phyloP scores from a whole-genome alignment of 768 basidiomycete genomes.

The Xerocomellus dryophilus region DNA sequence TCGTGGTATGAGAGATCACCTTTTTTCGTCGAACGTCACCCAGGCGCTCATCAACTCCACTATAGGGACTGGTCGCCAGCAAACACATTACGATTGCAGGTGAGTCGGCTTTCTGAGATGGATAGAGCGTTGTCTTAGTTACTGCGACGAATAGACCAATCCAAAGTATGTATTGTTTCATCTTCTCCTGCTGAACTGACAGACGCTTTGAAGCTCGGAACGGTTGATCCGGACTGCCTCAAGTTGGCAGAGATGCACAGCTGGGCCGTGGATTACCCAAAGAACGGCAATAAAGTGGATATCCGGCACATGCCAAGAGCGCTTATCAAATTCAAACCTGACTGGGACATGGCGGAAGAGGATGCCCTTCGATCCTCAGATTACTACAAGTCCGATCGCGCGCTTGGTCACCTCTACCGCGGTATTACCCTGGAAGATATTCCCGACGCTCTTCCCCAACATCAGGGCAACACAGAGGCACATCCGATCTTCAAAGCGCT shows the following conservation, averaged over 20 bases:
- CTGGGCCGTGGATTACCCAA: slow-evolving; percentile 74
- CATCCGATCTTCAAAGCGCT: background rate
- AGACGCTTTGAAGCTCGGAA: slow-evolving; percentile 46
- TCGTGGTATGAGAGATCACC: slow-evolving; percentile 48
- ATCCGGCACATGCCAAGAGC: slow-evolving; percentile 47
- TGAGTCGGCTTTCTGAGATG: slow-evolving; percentile 26
- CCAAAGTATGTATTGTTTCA: slow-evolving; percentile 42
- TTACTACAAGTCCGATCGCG: slow-evolving; percentile 1
- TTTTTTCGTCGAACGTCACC: background rate
- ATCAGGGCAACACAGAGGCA: background rate
- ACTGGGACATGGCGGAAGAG: slow-evolving; percentile 35
- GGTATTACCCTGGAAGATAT: background rate
- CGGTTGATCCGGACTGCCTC: slow-evolving; percentile 53
- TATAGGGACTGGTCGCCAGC: slow-evolving; percentile 65
- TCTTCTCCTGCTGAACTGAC: background rate
- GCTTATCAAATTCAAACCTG: slow-evolving; percentile 66
- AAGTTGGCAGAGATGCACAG: slow-evolving; percentile 52
- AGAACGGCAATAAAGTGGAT: slow-evolving; percentile 64
- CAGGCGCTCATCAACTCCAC: slow-evolving; percentile 4
- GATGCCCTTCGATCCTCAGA: background rate
- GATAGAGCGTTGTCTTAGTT: background rate
- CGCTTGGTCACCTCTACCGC: background rate
- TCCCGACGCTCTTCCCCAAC: background rate
- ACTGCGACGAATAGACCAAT: slow-evolving; percentile 51
- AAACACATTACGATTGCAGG: slow-evolving; percentile 68